Conservation (phyloP, 805 yeast species). For the Aciculoconidium aculeatum region DNA sequence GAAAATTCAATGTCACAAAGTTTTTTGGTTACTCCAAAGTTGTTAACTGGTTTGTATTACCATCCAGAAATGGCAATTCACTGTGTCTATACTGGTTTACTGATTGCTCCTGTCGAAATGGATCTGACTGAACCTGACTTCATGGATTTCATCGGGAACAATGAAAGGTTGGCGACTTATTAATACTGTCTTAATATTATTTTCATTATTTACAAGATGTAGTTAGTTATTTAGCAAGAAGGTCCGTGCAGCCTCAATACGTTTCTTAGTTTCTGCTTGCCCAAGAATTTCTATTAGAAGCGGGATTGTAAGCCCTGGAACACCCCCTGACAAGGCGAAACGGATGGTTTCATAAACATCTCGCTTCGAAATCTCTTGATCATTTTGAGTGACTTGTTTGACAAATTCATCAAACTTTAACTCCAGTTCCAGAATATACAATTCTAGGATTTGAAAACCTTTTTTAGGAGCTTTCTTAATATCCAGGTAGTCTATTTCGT, state of each 20-base stretch:
- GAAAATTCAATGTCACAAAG: conserved; percentile 60
- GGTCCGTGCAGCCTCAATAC: conserved; percentile 13
- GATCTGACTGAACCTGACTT: conserved; percentile 16
- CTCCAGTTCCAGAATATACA: conserved; percentile 12
- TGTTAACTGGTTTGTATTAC: conserved; percentile 71
- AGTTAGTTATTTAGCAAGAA: no score
- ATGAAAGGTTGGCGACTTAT: no score
- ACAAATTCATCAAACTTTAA: conserved; percentile 11
- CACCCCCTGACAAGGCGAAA: conserved; percentile 63
- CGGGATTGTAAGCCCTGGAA: conserved; percentile 65
- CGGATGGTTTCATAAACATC: conserved; percentile 54
- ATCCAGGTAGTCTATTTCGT: conserved; percentile 26
- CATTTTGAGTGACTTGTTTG: conserved; percentile 1
- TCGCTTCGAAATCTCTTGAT: conserved; percentile 21
- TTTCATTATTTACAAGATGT: conserved; percentile 1
- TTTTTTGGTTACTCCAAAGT: conserved; percentile 88
- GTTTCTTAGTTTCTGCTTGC: conserved; percentile 20
- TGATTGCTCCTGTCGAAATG: conserved; percentile 16
- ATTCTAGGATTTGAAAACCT: conserved; percentile 11
- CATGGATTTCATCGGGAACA: conserved; percentile 32
- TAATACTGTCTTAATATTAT: no score
- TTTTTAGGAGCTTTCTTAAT: conserved; percentile 9
- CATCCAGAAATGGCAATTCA: conserved; percentile 78
- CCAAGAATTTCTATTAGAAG: conserved; percentile 54
- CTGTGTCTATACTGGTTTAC: conserved; percentile 54